Conservation (phyloP, 192 early-diverging fungal species). For the Endogone sp. region DNA sequence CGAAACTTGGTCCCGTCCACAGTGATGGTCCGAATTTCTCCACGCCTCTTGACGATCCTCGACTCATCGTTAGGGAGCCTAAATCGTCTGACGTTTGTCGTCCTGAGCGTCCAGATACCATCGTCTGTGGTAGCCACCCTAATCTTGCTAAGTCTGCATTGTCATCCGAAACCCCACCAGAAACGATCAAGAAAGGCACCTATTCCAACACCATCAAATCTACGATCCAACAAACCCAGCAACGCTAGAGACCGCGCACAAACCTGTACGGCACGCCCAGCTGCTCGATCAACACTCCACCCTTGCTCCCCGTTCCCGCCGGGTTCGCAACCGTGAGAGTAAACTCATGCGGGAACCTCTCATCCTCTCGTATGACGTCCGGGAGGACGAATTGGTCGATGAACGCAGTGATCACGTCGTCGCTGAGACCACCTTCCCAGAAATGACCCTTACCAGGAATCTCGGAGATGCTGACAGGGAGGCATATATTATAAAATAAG, state of each 20-base stretch:
- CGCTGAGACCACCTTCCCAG: constrained; percentile 56
- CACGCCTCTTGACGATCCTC: constrained; percentile 19
- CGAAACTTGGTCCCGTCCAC: constrained; percentile 29
- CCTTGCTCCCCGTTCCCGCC: constrained; percentile 57
- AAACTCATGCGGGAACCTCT: constrained; percentile 52
- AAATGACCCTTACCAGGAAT: constrained; percentile 60
- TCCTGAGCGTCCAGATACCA: constrained; percentile 41
- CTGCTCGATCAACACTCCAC: constrained; percentile 65
- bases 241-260: background rate
- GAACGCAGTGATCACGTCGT: constrained; percentile 31
- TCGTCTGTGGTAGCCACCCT: too few species aligned
- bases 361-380: constrained; percentile 8
- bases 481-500: too few species aligned
- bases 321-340: constrained; percentile 62
- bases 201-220: too few species aligned
- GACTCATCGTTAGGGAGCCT: constrained; percentile 36
- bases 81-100: constrained; percentile 63
- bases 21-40: constrained; percentile 2
- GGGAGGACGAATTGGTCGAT: constrained; percentile 3
- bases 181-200: too few species aligned
- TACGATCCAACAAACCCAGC: too few species aligned
- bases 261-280: constrained; percentile 64
- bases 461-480: constrained; percentile 51
- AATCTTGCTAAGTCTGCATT: too few species aligned
- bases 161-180: too few species aligned